These are phyloP conservation scores for Haplosporangium sp. DNA, from an alignment of 371 early-diverging fungal genomes.

Conservation along the genomic window DNA sequence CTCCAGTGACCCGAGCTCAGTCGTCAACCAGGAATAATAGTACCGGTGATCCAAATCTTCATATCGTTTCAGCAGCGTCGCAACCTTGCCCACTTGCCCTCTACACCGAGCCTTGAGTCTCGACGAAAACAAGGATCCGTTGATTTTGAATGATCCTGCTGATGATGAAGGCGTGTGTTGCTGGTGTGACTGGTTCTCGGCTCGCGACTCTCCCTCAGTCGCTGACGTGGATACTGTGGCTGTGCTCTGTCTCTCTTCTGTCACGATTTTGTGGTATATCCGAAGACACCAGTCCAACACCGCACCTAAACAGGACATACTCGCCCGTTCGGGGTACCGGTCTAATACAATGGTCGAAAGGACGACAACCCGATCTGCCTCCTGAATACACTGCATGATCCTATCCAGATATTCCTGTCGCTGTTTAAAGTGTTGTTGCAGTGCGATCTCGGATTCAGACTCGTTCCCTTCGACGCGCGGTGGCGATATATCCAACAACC, in stretches of 20 bases:
- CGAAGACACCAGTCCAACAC: constrained; percentile 51
- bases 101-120: constrained; percentile 27
- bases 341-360: constrained; percentile 22
- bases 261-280: constrained; percentile 36
- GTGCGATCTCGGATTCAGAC: background rate
- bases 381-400: constrained; percentile 43
- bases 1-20: constrained; percentile 31
- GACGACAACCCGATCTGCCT: constrained; percentile 32
- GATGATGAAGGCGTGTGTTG: no score
- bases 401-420: constrained; percentile 36
- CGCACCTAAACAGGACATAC: constrained; percentile 28
- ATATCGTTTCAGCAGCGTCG: constrained; percentile 22
- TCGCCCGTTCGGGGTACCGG: constrained; percentile 40
- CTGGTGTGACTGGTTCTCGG: no score
- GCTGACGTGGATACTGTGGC: background rate
- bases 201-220: background rate
- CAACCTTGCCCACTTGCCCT: constrained; percentile 19
- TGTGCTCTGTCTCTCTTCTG: constrained; percentile 11
- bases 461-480: background rate
- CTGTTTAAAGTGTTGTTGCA: constrained; percentile 19
- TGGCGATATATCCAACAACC: constrained; percentile 12
- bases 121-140: constrained; percentile 14
- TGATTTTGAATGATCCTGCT: background rate
- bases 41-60: constrained; percentile 26
- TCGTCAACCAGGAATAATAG: constrained; percentile 42